These are phyloP conservation scores for Cercospora sp. DNA, from an alignment of 2,329 filamentous ascomycete species.

Conservation along the genomic window DNA sequence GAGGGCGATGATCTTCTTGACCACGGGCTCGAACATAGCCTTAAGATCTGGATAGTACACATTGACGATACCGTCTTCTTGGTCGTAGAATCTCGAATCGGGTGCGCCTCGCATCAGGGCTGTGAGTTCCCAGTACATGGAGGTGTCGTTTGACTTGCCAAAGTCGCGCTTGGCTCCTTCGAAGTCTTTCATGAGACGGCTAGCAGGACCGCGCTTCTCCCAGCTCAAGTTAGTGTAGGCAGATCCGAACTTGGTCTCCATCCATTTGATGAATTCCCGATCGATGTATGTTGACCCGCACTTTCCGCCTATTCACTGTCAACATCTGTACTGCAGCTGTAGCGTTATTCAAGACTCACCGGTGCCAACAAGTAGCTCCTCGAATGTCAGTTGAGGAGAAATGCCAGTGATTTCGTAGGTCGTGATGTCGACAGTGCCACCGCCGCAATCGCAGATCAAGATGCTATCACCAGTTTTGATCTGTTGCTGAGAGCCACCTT, in stretches of 20 bases:
- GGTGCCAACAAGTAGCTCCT: conserved; percentile 18
- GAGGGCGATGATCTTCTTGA: no score
- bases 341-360: neutral
- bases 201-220: conserved; percentile 17
- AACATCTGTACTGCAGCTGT: no score
- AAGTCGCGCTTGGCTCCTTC: conserved; percentile 18
- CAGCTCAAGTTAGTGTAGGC: conserved; percentile 10
- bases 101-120: no score
- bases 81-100: no score
- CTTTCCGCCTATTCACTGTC: conserved; percentile 12
- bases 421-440: conserved; percentile 24
- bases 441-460: conserved; percentile 23
- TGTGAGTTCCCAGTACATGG: no score
- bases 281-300: conserved; percentile 26
- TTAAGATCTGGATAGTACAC: no score
- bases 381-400: conserved; percentile 9
- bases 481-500: conserved; percentile 6
- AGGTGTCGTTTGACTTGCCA: conserved; percentile 6
- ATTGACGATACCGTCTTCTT: no score
- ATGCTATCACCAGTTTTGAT: conserved; percentile 17
- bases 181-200: conserved; percentile 22
- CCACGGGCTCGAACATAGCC: no score
- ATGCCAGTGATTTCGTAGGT: conserved; percentile 16
- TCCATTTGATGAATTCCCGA: conserved; percentile 21
- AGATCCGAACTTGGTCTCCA: conserved; percentile 14